phyloP scores from a whole-genome alignment of 2,329 filamentous ascomycete genomes.

The Diaporthe vexans region DNA sequence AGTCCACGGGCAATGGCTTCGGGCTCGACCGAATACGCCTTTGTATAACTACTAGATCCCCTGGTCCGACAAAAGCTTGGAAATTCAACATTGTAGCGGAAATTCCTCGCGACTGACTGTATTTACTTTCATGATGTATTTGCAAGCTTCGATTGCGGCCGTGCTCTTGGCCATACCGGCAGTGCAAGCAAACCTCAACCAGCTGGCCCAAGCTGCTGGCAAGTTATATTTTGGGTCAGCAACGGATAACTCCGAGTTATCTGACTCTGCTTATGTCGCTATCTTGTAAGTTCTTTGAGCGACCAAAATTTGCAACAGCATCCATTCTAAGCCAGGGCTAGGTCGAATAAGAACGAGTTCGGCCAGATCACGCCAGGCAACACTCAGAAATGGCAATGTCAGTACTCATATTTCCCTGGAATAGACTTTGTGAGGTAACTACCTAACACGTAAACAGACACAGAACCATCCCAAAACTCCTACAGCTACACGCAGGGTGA shows the following conservation, averaged over 20 bases:
- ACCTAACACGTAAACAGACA: slow-evolving; percentile 49
- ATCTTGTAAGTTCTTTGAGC: slow-evolving; percentile 55
- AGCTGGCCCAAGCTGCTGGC: slow-evolving; percentile 39
- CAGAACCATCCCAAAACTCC: slow-evolving; percentile 66
- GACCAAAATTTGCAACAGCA: not conserved
- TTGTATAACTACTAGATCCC: slow-evolving; percentile 10
- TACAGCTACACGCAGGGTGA: slow-evolving; percentile 74
- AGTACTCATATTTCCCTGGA: no score
- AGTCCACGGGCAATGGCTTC: not conserved
- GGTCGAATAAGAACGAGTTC: slow-evolving; percentile 68
- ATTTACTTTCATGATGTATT: not conserved
- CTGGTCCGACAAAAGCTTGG: not conserved
- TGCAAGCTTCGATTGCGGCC: slow-evolving; percentile 4
- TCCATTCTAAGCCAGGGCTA: not conserved
- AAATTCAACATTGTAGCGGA: not conserved
- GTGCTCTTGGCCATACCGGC: slow-evolving; percentile 18
- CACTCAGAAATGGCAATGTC: slow-evolving; percentile 71
- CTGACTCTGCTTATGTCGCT: slow-evolving; percentile 67
- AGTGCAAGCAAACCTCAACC: slow-evolving; percentile 40
- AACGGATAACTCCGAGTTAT: slow-evolving; percentile 70
- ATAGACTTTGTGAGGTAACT: not conserved
- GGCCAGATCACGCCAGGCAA: slow-evolving; percentile 77
- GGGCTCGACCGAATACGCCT: not conserved
- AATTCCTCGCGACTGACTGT: not conserved
- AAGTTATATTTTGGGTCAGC: slow-evolving; percentile 73